A percentile compares a stretch with the other conserved stretches of the same genome.
phyloP scores from a whole-genome alignment of 1,284 basidiomycete species.

The Cutaneotrichosporon sp. region DNA sequence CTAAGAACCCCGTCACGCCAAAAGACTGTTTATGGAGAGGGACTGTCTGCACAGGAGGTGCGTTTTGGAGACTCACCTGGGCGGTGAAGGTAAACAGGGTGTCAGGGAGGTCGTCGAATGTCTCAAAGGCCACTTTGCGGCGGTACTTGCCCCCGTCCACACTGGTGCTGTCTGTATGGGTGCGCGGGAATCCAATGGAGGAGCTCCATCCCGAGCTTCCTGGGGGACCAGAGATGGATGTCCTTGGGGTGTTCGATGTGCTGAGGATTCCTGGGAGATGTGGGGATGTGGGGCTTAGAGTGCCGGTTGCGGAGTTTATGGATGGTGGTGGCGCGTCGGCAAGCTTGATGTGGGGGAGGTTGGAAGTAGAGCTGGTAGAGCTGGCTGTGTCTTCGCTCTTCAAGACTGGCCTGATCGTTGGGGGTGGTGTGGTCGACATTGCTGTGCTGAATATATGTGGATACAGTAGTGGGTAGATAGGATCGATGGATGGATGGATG shows the following conservation, averaged over 20 bases:
- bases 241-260: neutral
- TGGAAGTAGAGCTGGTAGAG: neutral
- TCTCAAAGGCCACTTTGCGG: constrained; percentile 83
- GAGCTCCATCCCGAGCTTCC: neutral
- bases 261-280: neutral
- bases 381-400: neutral
- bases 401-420: neutral
- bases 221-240: neutral
- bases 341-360: constrained; percentile 1
- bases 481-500: too few species aligned
- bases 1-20: too few species aligned
- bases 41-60: too few species aligned
- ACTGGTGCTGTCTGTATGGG: constrained; percentile 9
- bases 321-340: neutral
- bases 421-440: neutral
- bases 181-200: constrained; percentile 12
- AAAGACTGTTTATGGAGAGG: too few species aligned
- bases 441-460: neutral
- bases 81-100: constrained; percentile 51
- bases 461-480: neutral
- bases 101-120: constrained; percentile 58
- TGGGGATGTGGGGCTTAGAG: neutral
- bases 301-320: neutral
- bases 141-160: constrained; percentile 56
- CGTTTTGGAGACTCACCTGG: constrained; percentile 36